Base-by-base conservation (phyloP, 495 filamentous ascomycete species). In the Penicillium coprophilum region DNA sequence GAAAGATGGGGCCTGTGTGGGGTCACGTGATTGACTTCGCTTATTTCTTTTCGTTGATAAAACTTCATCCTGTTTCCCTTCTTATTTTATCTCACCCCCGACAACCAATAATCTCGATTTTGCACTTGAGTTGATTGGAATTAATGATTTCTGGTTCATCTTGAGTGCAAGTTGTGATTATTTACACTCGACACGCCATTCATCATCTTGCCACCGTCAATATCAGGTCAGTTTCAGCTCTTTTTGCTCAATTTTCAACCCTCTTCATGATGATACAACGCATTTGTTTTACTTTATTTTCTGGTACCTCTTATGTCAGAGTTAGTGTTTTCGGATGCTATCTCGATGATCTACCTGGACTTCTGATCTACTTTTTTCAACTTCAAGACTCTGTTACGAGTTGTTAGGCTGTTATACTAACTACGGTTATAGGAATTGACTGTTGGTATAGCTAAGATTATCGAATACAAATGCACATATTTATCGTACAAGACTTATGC, bases 231-330 rank as follows among this genome's bases (percentile, higher is more conserved):
- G 72, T 71, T 56, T 56, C 36, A 46, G n/a, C 15, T 44, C 12
- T 51, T 30, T 17, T 47, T 45, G 30, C 46, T 49, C 30, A 15
- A n/a, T 36, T 34, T 27, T 24, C 56, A 53, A 41, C 38, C 41
- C 58, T 52, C 46, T 21, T 70, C 72, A 81, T 82, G 80, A 82
- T 72, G 63, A 65, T 52, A 80, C 71, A 74, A 46, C 52, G 28
- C 52, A 54, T 46, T 65, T 64, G 68, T 68, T 62, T 70, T 66
- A 61, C 53, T 71, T 66, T 74, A 64, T 69, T 82, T 82, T 84
- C 81, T 84, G 81, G 80, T 83, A 84, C 81, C 81, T 84, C 81
- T 84, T 84, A 81, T 82, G 76, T 82, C 73, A 83, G 80, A 70
- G 66, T 61, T 60, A 47, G 67, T 65, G 64, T 70, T 60, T 72